Evolutionary conservation across 1,139 yeast species (phyloP), one percentile per base, ranked within the genome.

Genomic region (Geotrichum histeridarum): DNA sequence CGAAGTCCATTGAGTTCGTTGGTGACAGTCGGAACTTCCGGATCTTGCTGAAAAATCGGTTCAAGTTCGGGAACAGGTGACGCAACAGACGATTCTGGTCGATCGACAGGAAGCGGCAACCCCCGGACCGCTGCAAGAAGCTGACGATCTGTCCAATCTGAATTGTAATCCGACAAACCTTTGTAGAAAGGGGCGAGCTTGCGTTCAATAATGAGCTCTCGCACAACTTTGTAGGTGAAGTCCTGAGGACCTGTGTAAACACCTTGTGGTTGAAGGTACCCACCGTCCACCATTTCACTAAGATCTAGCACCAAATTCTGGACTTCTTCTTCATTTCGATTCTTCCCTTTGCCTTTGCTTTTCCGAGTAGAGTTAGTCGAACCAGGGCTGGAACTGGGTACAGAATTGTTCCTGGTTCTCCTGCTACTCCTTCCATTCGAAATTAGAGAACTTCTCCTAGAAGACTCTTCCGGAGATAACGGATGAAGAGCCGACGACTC

Each of bases 161-260:
- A 81, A 57, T 86, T 84, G 65, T 78, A 87, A 64, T 89, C 96
- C 64, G 87, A 89, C 52, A 93, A 73, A 0, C 98, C 98, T 2
- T 91, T 86, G 67, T 81, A 93, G 68, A 93, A 93, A 1, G 99
- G 98, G 0, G 98, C 91, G 48, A 93, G 65, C 61, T 77, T 78
- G 45, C 99, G 78, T 14, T 78, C 78, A 36, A 80, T 70, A 59
- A 91, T 86, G 42, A 87, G 72, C 30, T 73, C 77, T 48, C 88
- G 79, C 8, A 91, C 96, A 1, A 84, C 75, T 38, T 80, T 80
- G 14, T 86, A 79, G 64, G 84, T 80, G 70, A 81, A 93, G 67
- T 87, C 96, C 58, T 87, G 77, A 54, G 85, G 82, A 8, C 80
- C 81, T 57, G 84, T 80, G 69, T 91, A 91, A 35, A 89, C 87